Evolutionary conservation across 1,284 basidiomycete genomes (phyloP).

Genomic region (Salmacisia buchloeana): DNA sequence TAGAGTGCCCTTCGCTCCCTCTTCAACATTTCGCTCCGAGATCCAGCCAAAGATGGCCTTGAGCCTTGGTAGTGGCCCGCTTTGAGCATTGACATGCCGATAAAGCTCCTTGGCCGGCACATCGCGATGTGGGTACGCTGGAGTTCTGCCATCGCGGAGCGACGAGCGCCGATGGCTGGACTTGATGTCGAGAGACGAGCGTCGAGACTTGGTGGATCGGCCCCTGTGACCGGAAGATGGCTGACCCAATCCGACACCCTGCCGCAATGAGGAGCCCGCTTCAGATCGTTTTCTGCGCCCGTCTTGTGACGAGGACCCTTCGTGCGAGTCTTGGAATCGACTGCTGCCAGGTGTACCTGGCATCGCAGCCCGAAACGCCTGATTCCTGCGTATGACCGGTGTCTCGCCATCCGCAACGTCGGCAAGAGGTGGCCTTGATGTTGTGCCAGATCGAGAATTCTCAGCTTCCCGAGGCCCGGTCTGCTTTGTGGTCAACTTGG

Average conservation of each 20-base stretch:
- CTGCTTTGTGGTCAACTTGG: background rate
- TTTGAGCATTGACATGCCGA: background rate
- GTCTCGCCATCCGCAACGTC: conserved; percentile 9
- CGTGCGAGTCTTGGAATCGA: too few species aligned
- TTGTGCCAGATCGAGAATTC: conserved; percentile 21
- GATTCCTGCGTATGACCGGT: conserved; percentile 4
- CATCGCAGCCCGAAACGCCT: background rate
- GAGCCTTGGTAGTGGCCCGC: background rate
- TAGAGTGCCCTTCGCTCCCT: background rate
- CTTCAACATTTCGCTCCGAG: background rate
- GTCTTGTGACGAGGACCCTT: too few species aligned
- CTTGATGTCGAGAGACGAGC: background rate
- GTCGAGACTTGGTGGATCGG: background rate
- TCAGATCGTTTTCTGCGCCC: background rate
- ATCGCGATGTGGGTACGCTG: background rate
- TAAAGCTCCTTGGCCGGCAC: background rate
- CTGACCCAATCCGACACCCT: background rate
- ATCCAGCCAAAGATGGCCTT: conserved; percentile 8
- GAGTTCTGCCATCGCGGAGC: background rate
- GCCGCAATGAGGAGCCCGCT: background rate
- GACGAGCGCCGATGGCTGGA: background rate
- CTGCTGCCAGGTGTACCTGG: background rate
- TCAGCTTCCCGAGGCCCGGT: background rate
- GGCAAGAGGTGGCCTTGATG: conserved; percentile 23
- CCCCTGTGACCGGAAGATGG: background rate